These are phyloP conservation scores for Cryptococcus neoformans DNA, from an alignment of 1,284 basidiomycete species.

Conservation along the genomic window DNA sequence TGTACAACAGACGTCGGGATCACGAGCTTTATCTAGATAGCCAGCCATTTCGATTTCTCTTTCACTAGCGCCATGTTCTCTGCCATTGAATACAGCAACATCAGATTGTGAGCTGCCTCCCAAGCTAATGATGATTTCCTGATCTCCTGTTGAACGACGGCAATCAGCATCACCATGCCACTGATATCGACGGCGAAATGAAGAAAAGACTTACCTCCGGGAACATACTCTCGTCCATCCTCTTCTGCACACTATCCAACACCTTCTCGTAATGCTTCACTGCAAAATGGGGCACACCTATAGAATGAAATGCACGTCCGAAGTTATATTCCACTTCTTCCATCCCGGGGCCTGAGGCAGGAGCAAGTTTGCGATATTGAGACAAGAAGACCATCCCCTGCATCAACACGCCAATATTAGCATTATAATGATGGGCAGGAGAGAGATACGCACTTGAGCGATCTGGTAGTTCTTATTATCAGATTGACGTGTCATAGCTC, in stretches of 20 bases:
- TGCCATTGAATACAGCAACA: slow-evolving; percentile 72
- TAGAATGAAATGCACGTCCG: slow-evolving; percentile 82
- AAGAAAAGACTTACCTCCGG: slow-evolving; percentile 12
- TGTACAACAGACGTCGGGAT: not conserved
- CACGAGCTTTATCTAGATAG: slow-evolving; percentile 28
- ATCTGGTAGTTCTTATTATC: slow-evolving; percentile 86
- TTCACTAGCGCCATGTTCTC: slow-evolving; percentile 63
- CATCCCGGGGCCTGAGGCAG: slow-evolving; percentile 51
- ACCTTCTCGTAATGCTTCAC: slow-evolving; percentile 77
- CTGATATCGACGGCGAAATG: too few relatives aligned
- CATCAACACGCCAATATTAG: not conserved
- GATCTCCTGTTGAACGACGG: slow-evolving; percentile 6
- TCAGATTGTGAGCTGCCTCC: slow-evolving; percentile 85
- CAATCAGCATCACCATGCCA: not conserved
- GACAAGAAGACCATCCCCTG: slow-evolving; percentile 79
- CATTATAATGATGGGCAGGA: not conserved
- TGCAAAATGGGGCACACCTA: slow-evolving; percentile 77
- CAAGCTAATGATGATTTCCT: slow-evolving; percentile 52
- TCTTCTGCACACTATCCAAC: slow-evolving; percentile 59
- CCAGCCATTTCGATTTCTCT: slow-evolving; percentile 39
- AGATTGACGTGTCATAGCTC: slow-evolving; percentile 87
- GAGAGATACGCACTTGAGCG: slow-evolving; percentile 59
- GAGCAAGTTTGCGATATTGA: slow-evolving; percentile 61
- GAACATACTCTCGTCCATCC: slow-evolving; percentile 26
- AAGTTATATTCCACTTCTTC: slow-evolving; percentile 90